A percentile compares a stretch with the other conserved stretches of the same genome.
These are phyloP conservation scores for Candida sithepensis DNA, from an alignment of 805 yeast species.

Conservation along the genomic window DNA sequence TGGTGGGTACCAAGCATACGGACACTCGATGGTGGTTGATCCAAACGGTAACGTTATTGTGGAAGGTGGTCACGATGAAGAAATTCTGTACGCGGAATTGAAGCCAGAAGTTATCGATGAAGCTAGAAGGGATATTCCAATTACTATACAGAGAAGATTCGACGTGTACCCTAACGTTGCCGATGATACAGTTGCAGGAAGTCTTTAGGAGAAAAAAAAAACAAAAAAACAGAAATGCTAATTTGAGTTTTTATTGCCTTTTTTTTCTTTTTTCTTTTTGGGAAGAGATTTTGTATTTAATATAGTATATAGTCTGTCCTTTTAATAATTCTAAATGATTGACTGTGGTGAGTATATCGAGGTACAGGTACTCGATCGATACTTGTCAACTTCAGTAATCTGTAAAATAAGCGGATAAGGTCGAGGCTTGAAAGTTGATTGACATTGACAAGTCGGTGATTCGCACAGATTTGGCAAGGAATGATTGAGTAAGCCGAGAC, in stretches of 20 bases:
- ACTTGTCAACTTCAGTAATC: too few species aligned
- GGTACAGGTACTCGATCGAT: too few species aligned
- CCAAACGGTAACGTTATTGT: slow-evolving; percentile 59
- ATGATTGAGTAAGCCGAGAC: neutral
- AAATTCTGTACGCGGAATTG: slow-evolving; percentile 68
- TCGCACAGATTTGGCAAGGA: neutral
- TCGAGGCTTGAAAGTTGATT: neutral
- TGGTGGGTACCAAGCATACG: slow-evolving; percentile 61
- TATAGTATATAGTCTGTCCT: too few species aligned
- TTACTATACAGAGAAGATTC: slow-evolving; percentile 65
- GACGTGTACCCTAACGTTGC: slow-evolving; percentile 54
- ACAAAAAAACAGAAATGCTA: neutral
- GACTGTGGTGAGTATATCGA: too few species aligned
- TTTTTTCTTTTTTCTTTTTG: neutral
- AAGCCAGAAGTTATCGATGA: slow-evolving; percentile 56
- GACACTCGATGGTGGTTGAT: slow-evolving; percentile 61
- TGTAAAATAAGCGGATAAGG: too few species aligned
- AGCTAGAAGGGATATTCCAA: slow-evolving; percentile 67
- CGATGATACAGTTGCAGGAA: slow-evolving; percentile 19
- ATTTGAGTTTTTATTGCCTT: neutral
- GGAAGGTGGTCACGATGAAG: slow-evolving; percentile 79
- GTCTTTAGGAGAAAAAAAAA: slow-evolving; percentile 6
- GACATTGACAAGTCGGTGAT: neutral
- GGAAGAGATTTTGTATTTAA: too few species aligned
- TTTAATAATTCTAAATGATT: too few species aligned